Base-by-base conservation (phyloP, 1,284 basidiomycete genomes). In the Thecaphora thlaspeos region DNA sequence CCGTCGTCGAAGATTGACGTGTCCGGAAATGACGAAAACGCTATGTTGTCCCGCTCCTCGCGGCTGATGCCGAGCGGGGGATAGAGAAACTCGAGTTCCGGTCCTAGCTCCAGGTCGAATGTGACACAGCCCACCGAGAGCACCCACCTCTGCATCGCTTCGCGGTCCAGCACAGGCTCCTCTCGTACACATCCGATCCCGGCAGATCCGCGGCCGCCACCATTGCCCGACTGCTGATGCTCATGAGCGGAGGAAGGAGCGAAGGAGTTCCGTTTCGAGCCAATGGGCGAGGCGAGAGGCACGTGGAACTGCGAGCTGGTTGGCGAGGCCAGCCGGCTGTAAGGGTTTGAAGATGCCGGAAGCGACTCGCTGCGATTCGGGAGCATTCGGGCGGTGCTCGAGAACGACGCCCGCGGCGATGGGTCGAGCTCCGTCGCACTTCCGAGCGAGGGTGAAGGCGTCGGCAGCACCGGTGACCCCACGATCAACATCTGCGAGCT, bases 21-120 rank as follows among this genome's bases (percentile, higher is more conserved):
- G 72, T 96, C 93, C 0, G 94, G 94, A 72, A 98, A 92, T 0
- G 91, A 87, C 0, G 90, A 91, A 80, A 97, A 97, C 5, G 92
- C 91, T 36, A 95, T 87, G 71, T 93, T 95, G 65, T 88, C 89
- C 58, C 81, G 83, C 78, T 88, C 90, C 37, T 80, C 81, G 61
- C 82, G 83, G 46, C 81, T 84, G 54, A 94, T 81, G 61, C 79
- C 81, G 23, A 85, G 80, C 7, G 82, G 83, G 43, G 85, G 90
- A 73, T 84, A 88, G 60, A 87, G 81, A 47, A 85, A 84, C 61
- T 86, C 84, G 19, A 95, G 82, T 11, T 89, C 86, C 4, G 92
- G 92, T 0, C 91, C 92, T 41, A 88, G 81, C 64, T 75, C 71
- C 22, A 75, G 61, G 43, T 69, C 68, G 45, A 73, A 76, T 54